Evolutionary conservation across 192 early-diverging fungal species (phyloP).

Genomic region (Podochytrium sp.): DNA sequence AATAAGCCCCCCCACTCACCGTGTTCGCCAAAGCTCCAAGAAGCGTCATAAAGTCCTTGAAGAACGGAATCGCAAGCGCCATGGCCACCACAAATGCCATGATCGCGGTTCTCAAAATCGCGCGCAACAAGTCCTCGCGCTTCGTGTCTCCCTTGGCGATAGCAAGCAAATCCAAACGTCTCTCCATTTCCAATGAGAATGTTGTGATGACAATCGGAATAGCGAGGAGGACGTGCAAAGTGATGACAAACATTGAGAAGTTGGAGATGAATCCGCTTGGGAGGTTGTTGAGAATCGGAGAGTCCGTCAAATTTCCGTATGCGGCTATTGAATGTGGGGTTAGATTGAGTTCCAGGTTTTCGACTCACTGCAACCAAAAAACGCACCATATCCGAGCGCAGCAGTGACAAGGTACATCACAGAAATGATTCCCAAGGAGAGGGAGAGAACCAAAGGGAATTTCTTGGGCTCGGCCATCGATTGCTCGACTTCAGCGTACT

Average conservation of each 20-base stretch:
- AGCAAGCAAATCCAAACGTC: constrained; percentile 55
- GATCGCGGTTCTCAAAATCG: constrained; percentile 57
- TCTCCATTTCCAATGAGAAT: constrained; percentile 75
- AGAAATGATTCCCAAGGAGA: constrained; percentile 67
- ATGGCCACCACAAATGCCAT: constrained; percentile 58
- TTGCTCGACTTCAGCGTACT: constrained; percentile 83
- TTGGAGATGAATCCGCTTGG: constrained; percentile 60
- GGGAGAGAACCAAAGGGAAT: constrained; percentile 71
- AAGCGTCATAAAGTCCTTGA: constrained; percentile 79
- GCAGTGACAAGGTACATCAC: constrained; percentile 72
- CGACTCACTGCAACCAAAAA: too few species aligned
- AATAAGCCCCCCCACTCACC: constrained; percentile 5
- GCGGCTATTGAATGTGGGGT: constrained; percentile 29
- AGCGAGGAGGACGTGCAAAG: constrained; percentile 79
- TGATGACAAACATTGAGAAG: constrained; percentile 74
- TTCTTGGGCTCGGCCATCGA: constrained; percentile 72
- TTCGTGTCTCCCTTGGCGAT: constrained; percentile 4
- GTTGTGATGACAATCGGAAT: constrained; percentile 78
- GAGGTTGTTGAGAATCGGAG: constrained; percentile 74
- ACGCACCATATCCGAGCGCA: constrained; percentile 66
- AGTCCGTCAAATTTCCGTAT: constrained; percentile 69
- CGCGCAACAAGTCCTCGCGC: constrained; percentile 34
- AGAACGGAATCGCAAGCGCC: constrained; percentile 75
- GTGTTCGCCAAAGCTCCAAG: constrained; percentile 80
- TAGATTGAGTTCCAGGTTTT: too few species aligned